Base-by-base conservation (phyloP, 2,329 filamentous ascomycete genomes). In the Furcasterigmium furcatum region DNA sequence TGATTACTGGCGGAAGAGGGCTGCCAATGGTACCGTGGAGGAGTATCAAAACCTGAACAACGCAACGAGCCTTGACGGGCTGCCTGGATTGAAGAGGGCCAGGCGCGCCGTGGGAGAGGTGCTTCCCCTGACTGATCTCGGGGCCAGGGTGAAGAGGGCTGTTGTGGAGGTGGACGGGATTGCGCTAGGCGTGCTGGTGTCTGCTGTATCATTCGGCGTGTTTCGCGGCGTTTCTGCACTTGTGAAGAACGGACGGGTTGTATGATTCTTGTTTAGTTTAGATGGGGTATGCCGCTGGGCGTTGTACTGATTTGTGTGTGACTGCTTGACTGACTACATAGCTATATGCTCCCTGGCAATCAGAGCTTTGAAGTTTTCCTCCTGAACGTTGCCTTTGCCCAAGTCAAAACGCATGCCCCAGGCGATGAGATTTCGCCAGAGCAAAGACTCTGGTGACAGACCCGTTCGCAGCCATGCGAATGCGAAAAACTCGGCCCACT, bases 41-140 rank as follows among this genome's bases (percentile, higher is more conserved):
- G 63, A 67, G n/a, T 87, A 85, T 55, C 81, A 81, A 56, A 68
- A 66, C 19, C 58, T 70, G 50, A 76, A 73, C 53, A 87, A 87
- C 54, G 55, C 66, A 3, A 52, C 57, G 39, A 82, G 77, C 58
- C 66, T 85, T 38, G 82, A 85, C 52, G 79, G 78, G 2, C 62
- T 84, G 18, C 77, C 80, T 0, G 81, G 80, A 0, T 57, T 86
- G 53, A 71, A 66, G 46, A 66, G 67, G 5, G 81, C 80, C 19
- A 68, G 80, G 50, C 66, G 70, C 38, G 71, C 70, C 22, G 62
- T 60, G 3, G 76, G 77, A 3, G 68, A 82, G 61, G 63, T 59
- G 48, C 46, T 80, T 34, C 69, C 68, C 56, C 22, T 73, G 14
- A 68, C 68, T 16, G 70, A 78, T 41, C 50, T 53, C n/a, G 44